Percentiles rank a stretch among this genome's conserved stretches.
These are phyloP conservation scores for Pseudevernia furfuracea DNA, from an alignment of 495 filamentous ascomycete genomes.

Conservation along the genomic window DNA sequence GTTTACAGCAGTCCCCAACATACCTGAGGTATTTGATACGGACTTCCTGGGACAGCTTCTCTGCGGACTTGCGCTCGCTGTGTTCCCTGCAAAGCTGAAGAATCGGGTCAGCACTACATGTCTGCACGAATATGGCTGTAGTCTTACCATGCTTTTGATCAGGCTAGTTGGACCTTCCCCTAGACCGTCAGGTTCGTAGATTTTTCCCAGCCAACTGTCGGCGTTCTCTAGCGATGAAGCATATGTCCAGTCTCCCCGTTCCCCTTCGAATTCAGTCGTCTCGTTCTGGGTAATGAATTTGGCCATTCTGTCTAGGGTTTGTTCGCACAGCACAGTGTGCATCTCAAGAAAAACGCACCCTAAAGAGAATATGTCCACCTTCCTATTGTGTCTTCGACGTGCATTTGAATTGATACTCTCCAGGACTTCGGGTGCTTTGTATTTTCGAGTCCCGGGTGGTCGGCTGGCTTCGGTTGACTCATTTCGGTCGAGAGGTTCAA, in stretches of 20 bases:
- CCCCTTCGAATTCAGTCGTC: neutral
- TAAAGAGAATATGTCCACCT: neutral
- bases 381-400: neutral
- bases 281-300: neutral
- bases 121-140: neutral
- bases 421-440: constrained; percentile 1
- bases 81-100: neutral
- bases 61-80: neutral
- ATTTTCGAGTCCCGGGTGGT: neutral
- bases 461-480: neutral
- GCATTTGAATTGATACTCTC: neutral
- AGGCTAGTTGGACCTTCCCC: neutral
- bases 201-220: neutral
- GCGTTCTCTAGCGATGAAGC: neutral
- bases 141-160: neutral
- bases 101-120: neutral
- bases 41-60: neutral
- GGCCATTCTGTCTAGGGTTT: constrained; percentile 12
- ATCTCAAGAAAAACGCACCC: constrained; percentile 7
- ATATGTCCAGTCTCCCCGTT: neutral
- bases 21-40: neutral
- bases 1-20: neutral
- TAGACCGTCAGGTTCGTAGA: neutral
- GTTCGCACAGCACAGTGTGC: neutral
- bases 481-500: neutral